Percentiles rank a stretch among this genome's conserved stretches.
Evolutionary conservation across 2,329 filamentous ascomycete species (phyloP).

Genomic region (Pezicula radicicola): DNA sequence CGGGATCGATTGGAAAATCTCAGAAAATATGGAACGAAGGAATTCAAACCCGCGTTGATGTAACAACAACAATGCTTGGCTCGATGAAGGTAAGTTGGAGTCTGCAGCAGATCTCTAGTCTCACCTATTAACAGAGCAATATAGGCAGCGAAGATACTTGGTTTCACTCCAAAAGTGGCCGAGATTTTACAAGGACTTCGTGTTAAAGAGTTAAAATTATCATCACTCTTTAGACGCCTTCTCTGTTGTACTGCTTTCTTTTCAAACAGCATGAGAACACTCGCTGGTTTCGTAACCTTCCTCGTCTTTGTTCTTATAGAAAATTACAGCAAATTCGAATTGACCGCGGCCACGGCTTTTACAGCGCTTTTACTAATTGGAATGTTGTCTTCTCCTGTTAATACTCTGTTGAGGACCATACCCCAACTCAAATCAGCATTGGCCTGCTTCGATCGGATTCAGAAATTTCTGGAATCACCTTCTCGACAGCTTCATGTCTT

Average conservation of each 20-base stretch:
- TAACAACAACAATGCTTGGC: constrained; percentile 25
- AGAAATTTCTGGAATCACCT: constrained; percentile 29
- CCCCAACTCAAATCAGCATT: constrained; percentile 34
- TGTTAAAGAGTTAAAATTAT: constrained; percentile 35
- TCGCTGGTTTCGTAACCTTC: constrained; percentile 38
- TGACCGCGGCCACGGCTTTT: constrained; percentile 32
- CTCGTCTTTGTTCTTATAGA: constrained; percentile 32
- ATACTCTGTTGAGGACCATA: constrained; percentile 35
- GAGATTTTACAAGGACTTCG: constrained; percentile 32
- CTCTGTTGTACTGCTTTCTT: constrained; percentile 20
- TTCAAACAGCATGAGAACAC: constrained; percentile 18
- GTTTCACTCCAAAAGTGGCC: constrained; percentile 31
- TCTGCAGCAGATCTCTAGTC: not conserved
- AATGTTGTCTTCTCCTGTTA: constrained; percentile 35
- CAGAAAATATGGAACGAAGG: constrained; percentile 28
- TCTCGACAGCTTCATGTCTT: constrained; percentile 18
- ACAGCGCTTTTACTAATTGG: constrained; percentile 39
- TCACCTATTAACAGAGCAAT: not conserved
- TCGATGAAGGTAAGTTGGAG: constrained; percentile 24
- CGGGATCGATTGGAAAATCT: constrained; percentile 19
- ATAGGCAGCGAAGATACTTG: constrained; percentile 29
- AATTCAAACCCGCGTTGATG: constrained; percentile 26
- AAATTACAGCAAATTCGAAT: constrained; percentile 22
- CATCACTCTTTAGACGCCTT: constrained; percentile 33
- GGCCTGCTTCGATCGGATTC: constrained; percentile 38